Evolutionary conservation across 1,284 basidiomycete species (phyloP), one percentile per base, ranked within the genome.

Genomic region (Ustilago bromivora): DNA sequence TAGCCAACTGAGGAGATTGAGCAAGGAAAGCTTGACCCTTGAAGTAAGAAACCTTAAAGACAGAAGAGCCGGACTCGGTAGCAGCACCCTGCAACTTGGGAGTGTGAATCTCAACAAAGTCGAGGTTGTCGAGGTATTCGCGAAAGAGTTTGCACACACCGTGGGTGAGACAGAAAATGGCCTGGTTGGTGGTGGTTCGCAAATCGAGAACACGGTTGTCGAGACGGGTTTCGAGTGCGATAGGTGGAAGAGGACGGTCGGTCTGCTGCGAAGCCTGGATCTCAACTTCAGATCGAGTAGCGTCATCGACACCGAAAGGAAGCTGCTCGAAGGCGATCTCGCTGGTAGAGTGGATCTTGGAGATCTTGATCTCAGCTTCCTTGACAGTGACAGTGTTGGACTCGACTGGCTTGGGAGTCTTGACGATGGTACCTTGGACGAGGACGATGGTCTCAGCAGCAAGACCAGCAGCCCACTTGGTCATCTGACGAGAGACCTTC

Each of bases 21-120:
- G 97, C 97, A 34, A 99, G 90, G 89, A 91, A 99, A 1, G 97
- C 97, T 78, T 88, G 90, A 43, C 93, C 94, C 93, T 98, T 98
- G 89, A 99, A 99, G 88, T 99, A 99, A 84, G 91, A 90, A 60
- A 99, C 95, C 89, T 96, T 96, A 90, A 99, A 99, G 46, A 99
- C 97, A 40, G 92, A 94, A 19, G 97, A 94, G 13, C 97, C 97
- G 40, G 92, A 94, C 88, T 99, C 97, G 8, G 97, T 98, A 7
- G 97, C 96, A 34, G 96, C 93, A 55, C 94, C 96, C 87, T 98
- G 96, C 8, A 99, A 90, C 88, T 99, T 99, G 17, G 97, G 96
- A 72, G 94, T 95, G 88, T 98, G 97, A 76, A 99, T 98, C 88
- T 99, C 96, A 63, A 92, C 91, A 86, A 97, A 97, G 38, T 92